Conservation (phyloP, 1,284 basidiomycete species). For the Ceratobasidium papillatum region DNA sequence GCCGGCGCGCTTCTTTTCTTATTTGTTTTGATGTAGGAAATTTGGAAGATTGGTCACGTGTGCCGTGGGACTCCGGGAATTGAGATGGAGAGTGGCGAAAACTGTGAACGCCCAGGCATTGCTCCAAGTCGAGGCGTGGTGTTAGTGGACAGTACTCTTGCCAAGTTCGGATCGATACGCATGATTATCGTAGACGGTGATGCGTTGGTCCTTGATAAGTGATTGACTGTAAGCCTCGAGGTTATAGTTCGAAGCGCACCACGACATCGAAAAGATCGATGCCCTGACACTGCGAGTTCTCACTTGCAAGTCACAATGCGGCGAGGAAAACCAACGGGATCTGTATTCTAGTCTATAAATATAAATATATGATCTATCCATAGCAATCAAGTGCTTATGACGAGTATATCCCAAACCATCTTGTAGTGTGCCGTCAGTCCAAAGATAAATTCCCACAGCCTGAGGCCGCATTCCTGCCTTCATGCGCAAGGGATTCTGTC, state of each 20-base stretch:
- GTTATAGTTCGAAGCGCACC: neutral
- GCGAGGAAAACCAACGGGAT: neutral
- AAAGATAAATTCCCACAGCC: neutral
- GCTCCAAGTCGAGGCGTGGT: neutral
- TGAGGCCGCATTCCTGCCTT: neutral
- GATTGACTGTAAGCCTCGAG: neutral
- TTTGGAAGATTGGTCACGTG: slow-evolving; percentile 11
- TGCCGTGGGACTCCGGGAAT: neutral
- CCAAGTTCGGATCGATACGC: slow-evolving; percentile 20
- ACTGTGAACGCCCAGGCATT: neutral
- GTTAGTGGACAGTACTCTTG: neutral
- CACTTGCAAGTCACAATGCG: neutral
- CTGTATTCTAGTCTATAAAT: neutral
- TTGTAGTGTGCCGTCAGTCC: neutral
- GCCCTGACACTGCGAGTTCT: neutral
- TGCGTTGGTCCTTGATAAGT: neutral
- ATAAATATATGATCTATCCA: neutral
- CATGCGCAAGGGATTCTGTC: neutral
- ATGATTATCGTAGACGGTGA: neutral
- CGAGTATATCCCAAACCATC: slow-evolving; percentile 5
- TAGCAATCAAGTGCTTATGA: neutral
- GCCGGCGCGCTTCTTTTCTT: neutral
- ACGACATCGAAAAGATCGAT: neutral
- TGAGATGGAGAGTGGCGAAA: slow-evolving; percentile 1
- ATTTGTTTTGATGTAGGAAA: slow-evolving; percentile 14